Conservation (phyloP, 306 rosid genomes). For the Cucumis sativus region Cucumber_9930_V3 NC_026657.2:26387501-26388000, state of each 20-base stretch:
- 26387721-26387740: neutral
- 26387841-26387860: too few relatives aligned
- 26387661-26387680: constrained; percentile 91
- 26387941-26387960: too few relatives aligned
- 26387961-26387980: too few relatives aligned
- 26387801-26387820: too few relatives aligned
- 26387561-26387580: constrained; percentile 11
- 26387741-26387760: neutral
- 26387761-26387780: neutral
- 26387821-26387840: too few relatives aligned
- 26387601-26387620: constrained; percentile 88
- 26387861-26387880: too few relatives aligned
- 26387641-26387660: constrained; percentile 76
- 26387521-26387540: neutral
- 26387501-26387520: neutral
- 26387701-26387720: constrained; percentile 12
- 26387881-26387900: too few relatives aligned
- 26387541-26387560: neutral
- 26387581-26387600: constrained; percentile 95
- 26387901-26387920: too few relatives aligned
- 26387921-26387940: too few relatives aligned
- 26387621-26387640: constrained; percentile 78
- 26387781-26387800: too few relatives aligned
- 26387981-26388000: too few relatives aligned
- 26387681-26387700: constrained; percentile 99